Evolutionary conservation across 495 filamentous ascomycete genomes (phyloP).

Genomic region (Penicillium turbatum): DNA sequence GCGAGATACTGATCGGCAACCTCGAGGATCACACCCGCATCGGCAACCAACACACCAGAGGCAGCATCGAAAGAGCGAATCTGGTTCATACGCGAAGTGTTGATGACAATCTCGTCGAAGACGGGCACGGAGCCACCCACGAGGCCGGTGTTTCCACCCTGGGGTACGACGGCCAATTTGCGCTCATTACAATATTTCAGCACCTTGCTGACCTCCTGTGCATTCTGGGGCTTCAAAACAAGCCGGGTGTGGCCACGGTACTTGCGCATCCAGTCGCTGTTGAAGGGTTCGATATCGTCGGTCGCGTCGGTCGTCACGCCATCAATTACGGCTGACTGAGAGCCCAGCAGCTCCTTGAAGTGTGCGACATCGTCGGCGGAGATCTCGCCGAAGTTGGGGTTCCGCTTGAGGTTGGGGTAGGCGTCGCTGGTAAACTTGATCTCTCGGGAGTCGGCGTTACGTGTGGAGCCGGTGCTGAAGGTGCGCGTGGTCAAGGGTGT

Average conservation of each 20-base stretch:
- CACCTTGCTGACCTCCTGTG: constrained; percentile 81
- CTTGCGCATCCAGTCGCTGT: constrained; percentile 98
- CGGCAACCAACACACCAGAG: constrained; percentile 83
- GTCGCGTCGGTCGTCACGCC: constrained; percentile 66
- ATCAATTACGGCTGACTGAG: constrained; percentile 75
- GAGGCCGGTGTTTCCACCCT: constrained; percentile 93
- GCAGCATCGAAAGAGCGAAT: constrained; percentile 90
- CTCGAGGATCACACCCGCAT: constrained; percentile 89
- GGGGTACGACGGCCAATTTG: constrained; percentile 89
- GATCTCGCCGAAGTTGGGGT: constrained; percentile 65
- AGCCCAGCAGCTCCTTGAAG: constrained; percentile 73
- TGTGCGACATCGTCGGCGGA: constrained; percentile 71
- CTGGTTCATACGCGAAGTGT: constrained; percentile 78
- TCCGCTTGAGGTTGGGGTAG: constrained; percentile 77
- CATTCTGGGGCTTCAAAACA: constrained; percentile 77
- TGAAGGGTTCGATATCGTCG: constrained; percentile 87
- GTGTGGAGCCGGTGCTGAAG: constrained; percentile 34
- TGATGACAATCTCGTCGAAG: constrained; percentile 96
- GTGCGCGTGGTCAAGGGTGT: constrained; percentile 25
- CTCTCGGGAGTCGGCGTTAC: constrained; percentile 40
- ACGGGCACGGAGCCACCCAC: constrained; percentile 94
- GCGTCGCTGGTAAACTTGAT: constrained; percentile 76
- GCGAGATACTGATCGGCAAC: constrained; percentile 78
- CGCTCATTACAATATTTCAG: constrained; percentile 91
- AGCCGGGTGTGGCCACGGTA: constrained; percentile 86